Evolutionary conservation across 495 filamentous ascomycete species (phyloP).

Genomic region (Friedmanniomyces simplex): DNA sequence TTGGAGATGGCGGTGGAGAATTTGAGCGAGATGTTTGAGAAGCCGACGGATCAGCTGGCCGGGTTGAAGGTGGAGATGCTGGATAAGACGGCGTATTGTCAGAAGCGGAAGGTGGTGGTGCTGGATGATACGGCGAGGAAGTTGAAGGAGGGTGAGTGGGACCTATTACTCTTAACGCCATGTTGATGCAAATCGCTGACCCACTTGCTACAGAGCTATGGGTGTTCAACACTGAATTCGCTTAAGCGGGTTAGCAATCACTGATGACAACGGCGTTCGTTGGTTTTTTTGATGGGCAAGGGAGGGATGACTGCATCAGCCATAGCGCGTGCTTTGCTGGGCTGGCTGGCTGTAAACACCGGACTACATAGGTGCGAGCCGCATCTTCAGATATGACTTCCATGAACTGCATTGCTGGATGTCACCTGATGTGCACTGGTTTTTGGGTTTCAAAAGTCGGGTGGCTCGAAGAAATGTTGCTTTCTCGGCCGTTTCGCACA

Average conservation of each 20-base stretch:
- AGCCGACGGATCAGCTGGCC: conserved; percentile 72
- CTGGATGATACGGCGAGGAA: conserved; percentile 86
- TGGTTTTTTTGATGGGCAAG: not conserved
- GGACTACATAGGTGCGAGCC: not conserved
- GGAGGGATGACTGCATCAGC: not conserved
- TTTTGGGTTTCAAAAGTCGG: no score
- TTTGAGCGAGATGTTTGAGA: conserved; percentile 95
- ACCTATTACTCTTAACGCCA: not conserved
- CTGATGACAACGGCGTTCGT: not conserved
- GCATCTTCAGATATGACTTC: not conserved
- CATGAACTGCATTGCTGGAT: not conserved
- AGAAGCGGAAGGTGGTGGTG: conserved; percentile 78
- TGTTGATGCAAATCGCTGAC: not conserved
- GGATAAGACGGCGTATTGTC: conserved; percentile 96
- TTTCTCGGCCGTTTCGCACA: no score
- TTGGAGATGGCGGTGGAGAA: conserved; percentile 93
- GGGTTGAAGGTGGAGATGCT: conserved; percentile 91
- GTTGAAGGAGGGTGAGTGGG: conserved; percentile 65
- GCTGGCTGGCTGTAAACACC: not conserved
- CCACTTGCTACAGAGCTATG: conserved; percentile 26
- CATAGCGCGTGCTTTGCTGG: not conserved
- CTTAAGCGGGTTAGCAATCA: not conserved
- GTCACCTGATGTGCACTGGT: not conserved
- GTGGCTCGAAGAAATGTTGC: no score
- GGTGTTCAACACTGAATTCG: conserved; percentile 31